Percentiles rank a stretch among this genome's conserved stretches.
Evolutionary conservation across 768 basidiomycete genomes (phyloP).

Genomic region (Xerocomus potaroensis): DNA sequence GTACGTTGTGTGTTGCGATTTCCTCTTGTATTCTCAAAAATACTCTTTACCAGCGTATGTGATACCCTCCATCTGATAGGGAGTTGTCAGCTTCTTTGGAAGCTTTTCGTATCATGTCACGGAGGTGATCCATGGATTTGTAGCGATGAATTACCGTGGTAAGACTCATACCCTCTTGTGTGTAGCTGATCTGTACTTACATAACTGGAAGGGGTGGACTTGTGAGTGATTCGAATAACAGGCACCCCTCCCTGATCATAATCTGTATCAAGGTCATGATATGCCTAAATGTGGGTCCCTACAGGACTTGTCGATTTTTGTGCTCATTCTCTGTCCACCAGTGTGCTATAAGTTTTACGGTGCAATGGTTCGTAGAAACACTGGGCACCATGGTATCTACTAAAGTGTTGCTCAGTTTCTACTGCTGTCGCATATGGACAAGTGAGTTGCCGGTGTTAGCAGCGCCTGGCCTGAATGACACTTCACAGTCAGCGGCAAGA

Average conservation of each 20-base stretch:
- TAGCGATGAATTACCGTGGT: slow-evolving; percentile 3
- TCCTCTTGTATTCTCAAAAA: neutral
- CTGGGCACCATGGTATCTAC: neutral
- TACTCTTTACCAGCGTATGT: neutral
- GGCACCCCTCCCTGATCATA: neutral
- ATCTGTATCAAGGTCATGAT: neutral
- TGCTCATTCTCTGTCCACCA: neutral
- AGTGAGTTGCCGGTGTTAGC: slow-evolving; percentile 1
- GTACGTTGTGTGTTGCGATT: neutral
- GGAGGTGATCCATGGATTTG: neutral
- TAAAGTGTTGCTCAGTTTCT: slow-evolving; percentile 5
- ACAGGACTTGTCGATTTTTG: neutral
- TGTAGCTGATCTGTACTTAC: neutral
- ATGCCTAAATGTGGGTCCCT: neutral
- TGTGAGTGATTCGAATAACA: slow-evolving; percentile 1
- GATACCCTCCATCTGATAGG: slow-evolving; percentile 8
- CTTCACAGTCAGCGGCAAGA: slow-evolving; percentile 9
- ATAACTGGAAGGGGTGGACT: slow-evolving; percentile 5
- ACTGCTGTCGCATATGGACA: slow-evolving; percentile 12
- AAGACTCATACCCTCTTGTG: neutral
- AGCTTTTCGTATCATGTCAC: slow-evolving; percentile 5
- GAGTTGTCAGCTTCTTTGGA: slow-evolving; percentile 4
- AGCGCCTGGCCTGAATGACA: neutral
- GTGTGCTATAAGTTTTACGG: neutral
- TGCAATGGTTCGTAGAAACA: slow-evolving; percentile 7